Base-by-base conservation (phyloP, 805 yeast genomes). In the Grigorovia humatica region DNA sequence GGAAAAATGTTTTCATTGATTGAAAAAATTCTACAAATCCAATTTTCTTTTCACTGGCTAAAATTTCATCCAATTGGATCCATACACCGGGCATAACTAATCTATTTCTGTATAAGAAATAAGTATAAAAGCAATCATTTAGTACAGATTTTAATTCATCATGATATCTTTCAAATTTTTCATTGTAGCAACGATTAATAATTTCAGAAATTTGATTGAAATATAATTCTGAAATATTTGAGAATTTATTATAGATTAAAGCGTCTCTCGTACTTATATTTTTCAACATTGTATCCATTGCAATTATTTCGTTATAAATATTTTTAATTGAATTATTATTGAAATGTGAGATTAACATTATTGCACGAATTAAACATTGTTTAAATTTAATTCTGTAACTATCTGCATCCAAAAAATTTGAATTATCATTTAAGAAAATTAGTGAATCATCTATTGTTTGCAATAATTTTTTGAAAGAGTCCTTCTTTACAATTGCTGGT, bases 281-380 rank as follows among this genome's bases (percentile, higher is more conserved):
- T 7, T 63, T 48, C 20, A 65, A 63, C 1, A 61, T 50, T 3
- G 35, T 20, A 1, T 68, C 19, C 50, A 67, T 70, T 12, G 53
- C 50, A 1, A 54, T 51, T 32, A 73, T 62, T 15, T 69, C 70
- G 51, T 56, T 60, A 49, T 63, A 59, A 2, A 65, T 55, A 29
- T 58, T 62, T 51, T 73, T 72, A 51, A 79, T 57, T 35, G 61
- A 55, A 51, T 66, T 71, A 9, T 72, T 73, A 51, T 86, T 67
- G 62, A 82, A 88, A 59, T 83, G 86, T 55, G 83, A 77, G 15
- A 88, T 78, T 53, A 91, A 71, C 0, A 93, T 81, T 47, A 88
- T 73, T 1, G 95, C 83, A 53, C 96, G 76, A 1, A 90, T 81
- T 76, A 88, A 74, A 60, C 96, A 87, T 59, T 87, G 95, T 55